Conservation (phyloP, 208 protist species). For the Wallacemonas sp. region DNA sequence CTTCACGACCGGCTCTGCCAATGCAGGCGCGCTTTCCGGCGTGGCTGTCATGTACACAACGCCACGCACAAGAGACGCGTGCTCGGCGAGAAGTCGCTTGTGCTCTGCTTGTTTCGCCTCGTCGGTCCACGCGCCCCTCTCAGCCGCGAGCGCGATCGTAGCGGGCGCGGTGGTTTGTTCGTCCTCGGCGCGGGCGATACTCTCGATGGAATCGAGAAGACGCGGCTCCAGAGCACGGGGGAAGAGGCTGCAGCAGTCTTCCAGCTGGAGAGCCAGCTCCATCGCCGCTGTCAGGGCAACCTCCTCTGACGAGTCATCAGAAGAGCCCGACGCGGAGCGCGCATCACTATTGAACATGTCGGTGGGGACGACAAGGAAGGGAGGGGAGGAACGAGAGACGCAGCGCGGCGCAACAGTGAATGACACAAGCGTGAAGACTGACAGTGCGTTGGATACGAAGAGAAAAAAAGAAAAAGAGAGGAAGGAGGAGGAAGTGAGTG, state of each 20-base stretch:
- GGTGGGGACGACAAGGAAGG: too few relatives aligned
- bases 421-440: too few relatives aligned
- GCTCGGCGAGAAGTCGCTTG: not conserved
- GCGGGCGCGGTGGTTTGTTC: too few relatives aligned
- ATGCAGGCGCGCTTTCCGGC: too few relatives aligned
- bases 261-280: constrained; percentile 47
- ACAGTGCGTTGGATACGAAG: too few relatives aligned
- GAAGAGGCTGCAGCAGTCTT: constrained; percentile 47
- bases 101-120: not conserved
- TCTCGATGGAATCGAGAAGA: not conserved
- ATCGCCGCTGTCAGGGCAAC: constrained; percentile 25
- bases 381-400: too few relatives aligned
- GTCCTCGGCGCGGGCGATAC: not conserved
- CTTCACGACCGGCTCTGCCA: too few relatives aligned
- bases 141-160: not conserved
- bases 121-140: not conserved
- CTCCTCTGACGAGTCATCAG: constrained; percentile 3
- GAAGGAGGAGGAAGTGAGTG: too few relatives aligned
- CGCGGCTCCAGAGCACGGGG: constrained; percentile 1
- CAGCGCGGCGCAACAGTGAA: too few relatives aligned
- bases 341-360: too few relatives aligned
- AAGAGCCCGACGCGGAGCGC: not conserved
- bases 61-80: not conserved
- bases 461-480: too few relatives aligned
- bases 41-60: not conserved